phyloP scores from a whole-genome alignment of 176 grass and related monocot species.

The Oryza australiensis region DNA sequence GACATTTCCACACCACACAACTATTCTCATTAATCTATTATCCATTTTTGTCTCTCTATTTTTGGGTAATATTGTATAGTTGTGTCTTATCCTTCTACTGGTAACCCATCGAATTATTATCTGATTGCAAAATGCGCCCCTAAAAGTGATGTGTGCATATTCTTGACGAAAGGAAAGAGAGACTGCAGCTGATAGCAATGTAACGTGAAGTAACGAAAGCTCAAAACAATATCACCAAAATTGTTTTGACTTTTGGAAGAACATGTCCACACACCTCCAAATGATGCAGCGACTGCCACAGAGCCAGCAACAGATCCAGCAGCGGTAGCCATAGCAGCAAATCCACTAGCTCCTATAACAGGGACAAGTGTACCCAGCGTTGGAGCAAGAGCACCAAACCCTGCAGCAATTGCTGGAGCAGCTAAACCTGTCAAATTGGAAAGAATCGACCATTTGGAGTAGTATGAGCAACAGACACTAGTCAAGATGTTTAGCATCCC shows the following conservation, averaged over 20 bases:
- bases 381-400: constrained; percentile 82
- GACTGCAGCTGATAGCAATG: background rate
- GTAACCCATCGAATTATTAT: background rate
- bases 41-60: background rate
- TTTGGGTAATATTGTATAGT: background rate
- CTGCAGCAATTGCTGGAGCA: constrained; percentile 96
- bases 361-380: constrained; percentile 78
- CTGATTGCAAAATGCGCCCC: background rate
- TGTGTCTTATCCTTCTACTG: background rate
- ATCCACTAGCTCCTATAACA: constrained; percentile 91
- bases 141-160: background rate
- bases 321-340: constrained; percentile 92
- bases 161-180: background rate
- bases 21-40: background rate
- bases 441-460: constrained; percentile 12
- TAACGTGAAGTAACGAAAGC: background rate
- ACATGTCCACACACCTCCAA: constrained; percentile 68
- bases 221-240: background rate
- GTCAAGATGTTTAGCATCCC: background rate
- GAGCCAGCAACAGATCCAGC: constrained; percentile 82
- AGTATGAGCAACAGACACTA: constrained; percentile 1
- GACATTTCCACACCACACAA: background rate
- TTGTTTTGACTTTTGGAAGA: background rate
- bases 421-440: constrained; percentile 69
- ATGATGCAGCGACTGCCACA: constrained; percentile 92